phyloP scores from a whole-genome alignment of 805 yeast genomes.

The Lipomyces kockii region DNA sequence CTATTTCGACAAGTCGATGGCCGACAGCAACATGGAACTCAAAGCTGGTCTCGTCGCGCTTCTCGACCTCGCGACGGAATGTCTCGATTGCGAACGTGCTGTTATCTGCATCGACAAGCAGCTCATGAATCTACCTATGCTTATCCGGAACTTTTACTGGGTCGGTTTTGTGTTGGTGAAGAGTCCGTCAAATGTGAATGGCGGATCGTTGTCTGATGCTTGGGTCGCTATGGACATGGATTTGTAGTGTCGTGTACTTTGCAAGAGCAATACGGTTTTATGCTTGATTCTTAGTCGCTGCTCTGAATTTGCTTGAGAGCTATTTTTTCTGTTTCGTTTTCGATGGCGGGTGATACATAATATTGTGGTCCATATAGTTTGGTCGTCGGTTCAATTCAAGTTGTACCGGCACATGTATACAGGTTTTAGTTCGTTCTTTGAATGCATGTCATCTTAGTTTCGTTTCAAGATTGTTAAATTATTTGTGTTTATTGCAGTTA shows the following conservation, averaged over 20 bases:
- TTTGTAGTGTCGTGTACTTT: slow-evolving; percentile 17
- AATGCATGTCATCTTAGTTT: no score
- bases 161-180: slow-evolving; percentile 37
- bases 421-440: no score
- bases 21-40: slow-evolving; percentile 21
- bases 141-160: slow-evolving; percentile 35
- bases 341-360: neutral
- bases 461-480: no score
- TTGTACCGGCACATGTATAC: no score
- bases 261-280: neutral
- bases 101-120: slow-evolving; percentile 37
- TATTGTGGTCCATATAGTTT: neutral
- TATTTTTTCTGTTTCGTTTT: neutral
- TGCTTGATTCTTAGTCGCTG: neutral
- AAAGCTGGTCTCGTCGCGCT: slow-evolving; percentile 36
- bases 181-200: slow-evolving; percentile 22
- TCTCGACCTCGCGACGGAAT: slow-evolving; percentile 39
- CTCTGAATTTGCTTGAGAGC: neutral
- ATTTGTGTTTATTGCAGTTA: no score
- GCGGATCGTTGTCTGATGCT: slow-evolving; percentile 32
- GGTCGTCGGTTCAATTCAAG: no score
- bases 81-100: slow-evolving; percentile 35
- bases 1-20: slow-evolving; percentile 34
- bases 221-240: slow-evolving; percentile 39
- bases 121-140: slow-evolving; percentile 23